These are phyloP conservation scores for Trichosporon coremiiforme DNA, from an alignment of 1,284 basidiomycete species.

Conservation along the genomic window DNA sequence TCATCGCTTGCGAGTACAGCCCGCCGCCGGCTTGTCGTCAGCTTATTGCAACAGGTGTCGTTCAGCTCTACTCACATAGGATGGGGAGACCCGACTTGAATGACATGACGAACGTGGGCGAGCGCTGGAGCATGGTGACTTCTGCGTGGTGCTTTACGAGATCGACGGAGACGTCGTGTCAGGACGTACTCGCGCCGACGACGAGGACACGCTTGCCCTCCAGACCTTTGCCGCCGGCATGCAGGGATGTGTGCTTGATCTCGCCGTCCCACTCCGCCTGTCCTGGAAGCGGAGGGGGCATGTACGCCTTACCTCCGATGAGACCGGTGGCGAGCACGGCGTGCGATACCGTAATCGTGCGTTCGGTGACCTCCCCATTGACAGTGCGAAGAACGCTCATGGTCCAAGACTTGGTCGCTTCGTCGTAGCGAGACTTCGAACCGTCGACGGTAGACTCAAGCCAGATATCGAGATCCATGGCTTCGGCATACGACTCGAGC, in stretches of 20 bases:
- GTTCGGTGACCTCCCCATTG: slow-evolving; percentile 55
- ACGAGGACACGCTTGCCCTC: not conserved
- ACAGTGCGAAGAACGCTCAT: slow-evolving; percentile 52
- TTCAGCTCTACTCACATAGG: slow-evolving; percentile 44
- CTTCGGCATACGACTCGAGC: slow-evolving; percentile 67
- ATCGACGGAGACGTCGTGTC: slow-evolving; percentile 45
- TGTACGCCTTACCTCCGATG: slow-evolving; percentile 61
- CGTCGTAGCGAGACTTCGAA: slow-evolving; percentile 58
- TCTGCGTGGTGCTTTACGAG: slow-evolving; percentile 60
- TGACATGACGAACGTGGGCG: slow-evolving; percentile 66
- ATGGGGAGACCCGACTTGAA: slow-evolving; percentile 59
- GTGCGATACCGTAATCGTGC: slow-evolving; percentile 59
- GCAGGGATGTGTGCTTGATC: slow-evolving; percentile 66
- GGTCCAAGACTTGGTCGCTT: slow-evolving; percentile 60
- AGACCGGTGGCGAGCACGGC: slow-evolving; percentile 60
- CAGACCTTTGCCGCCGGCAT: slow-evolving; percentile 26
- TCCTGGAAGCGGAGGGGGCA: slow-evolving; percentile 56
- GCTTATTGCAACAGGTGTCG: no score
- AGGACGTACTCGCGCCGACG: not conserved
- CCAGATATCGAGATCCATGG: slow-evolving; percentile 69
- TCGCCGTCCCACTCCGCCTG: slow-evolving; percentile 63
- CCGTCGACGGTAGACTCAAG: slow-evolving; percentile 61
- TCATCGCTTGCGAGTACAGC: slow-evolving; percentile 17
- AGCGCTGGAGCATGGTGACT: slow-evolving; percentile 67
- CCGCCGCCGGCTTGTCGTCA: not conserved